A percentile compares a stretch with the other conserved stretches of the same genome.
phyloP scores from a whole-genome alignment of 2,329 filamentous ascomycete genomes.

The Fusarium secorum region DNA sequence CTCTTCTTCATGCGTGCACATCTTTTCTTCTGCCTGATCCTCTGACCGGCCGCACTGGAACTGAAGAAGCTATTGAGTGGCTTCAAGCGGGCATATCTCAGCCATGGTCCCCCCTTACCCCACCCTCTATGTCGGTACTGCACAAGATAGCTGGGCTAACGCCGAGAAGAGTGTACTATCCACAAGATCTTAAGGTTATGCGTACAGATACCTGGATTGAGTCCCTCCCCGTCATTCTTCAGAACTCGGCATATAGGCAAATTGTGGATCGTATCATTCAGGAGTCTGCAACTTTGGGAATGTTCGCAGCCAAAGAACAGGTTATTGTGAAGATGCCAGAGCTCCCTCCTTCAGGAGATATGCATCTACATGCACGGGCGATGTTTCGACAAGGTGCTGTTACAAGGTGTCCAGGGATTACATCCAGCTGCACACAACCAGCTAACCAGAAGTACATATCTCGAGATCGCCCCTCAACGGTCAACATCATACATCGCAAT shows the following conservation, averaged over 20 bases:
- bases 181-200: constrained; percentile 44
- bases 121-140: constrained; percentile 5
- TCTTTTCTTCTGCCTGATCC: constrained; percentile 65
- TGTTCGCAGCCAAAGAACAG: constrained; percentile 34
- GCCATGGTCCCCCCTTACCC: constrained; percentile 53
- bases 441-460: constrained; percentile 19
- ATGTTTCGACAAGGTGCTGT: constrained; percentile 28
- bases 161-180: constrained; percentile 49
- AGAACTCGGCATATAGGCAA: constrained; percentile 48
- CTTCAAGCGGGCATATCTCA: constrained; percentile 60
- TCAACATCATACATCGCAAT: constrained; percentile 33
- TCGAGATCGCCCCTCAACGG: constrained; percentile 30
- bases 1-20: constrained; percentile 66
- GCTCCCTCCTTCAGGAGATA: constrained; percentile 20
- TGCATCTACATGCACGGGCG: constrained; percentile 29
- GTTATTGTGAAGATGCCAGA: neutral
- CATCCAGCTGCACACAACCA: neutral
- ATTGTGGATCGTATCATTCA: constrained; percentile 44
- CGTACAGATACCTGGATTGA: constrained; percentile 47
- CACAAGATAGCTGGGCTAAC: constrained; percentile 38
- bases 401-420: constrained; percentile 17
- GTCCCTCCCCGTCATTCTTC: constrained; percentile 41
- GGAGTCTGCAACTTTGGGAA: constrained; percentile 41
- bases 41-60: constrained; percentile 66
- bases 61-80: constrained; percentile 63